Percentiles rank a stretch among this genome's conserved stretches.
phyloP scores from a whole-genome alignment of 192 early-diverging fungal species.

The Phycomyces nitens region DNA sequence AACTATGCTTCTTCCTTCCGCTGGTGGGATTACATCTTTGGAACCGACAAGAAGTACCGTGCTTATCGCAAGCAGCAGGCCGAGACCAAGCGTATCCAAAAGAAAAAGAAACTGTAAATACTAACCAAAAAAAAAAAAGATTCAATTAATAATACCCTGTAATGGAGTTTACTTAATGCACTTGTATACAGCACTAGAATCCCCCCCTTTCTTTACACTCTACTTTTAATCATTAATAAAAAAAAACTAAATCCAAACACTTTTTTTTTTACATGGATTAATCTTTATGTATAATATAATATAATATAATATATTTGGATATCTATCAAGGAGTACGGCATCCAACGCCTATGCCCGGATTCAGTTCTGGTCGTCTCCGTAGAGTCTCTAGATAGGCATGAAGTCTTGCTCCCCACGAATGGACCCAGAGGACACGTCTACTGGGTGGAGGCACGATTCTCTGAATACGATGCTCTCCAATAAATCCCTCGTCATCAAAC shows the following conservation, averaged over 20 bases:
- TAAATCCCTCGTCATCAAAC: slow-evolving; percentile 39
- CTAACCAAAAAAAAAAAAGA: too few relatives aligned
- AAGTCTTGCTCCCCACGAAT: slow-evolving; percentile 28
- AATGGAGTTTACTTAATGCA: too few relatives aligned
- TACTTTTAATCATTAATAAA: neutral
- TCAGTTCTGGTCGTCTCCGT: neutral
- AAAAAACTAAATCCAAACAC: neutral
- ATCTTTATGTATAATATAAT: too few relatives aligned
- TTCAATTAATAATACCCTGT: too few relatives aligned
- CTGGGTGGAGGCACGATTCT: slow-evolving; percentile 48
- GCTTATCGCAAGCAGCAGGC: slow-evolving; percentile 49
- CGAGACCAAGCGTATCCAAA: neutral
- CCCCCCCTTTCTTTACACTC: neutral
- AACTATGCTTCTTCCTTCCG: slow-evolving; percentile 85
- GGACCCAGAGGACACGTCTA: slow-evolving; percentile 36
- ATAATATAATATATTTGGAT: too few relatives aligned
- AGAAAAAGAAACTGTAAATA: neutral
- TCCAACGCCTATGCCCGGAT: too few relatives aligned
- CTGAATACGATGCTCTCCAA: slow-evolving; percentile 48
- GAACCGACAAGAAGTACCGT: slow-evolving; percentile 78
- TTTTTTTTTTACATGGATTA: neutral
- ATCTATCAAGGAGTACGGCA: too few relatives aligned
- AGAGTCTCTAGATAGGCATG: slow-evolving; percentile 7
- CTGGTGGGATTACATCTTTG: slow-evolving; percentile 87
- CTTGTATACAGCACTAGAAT: too few relatives aligned